These are phyloP conservation scores for Endothia cerciana DNA, from an alignment of 2,329 filamentous ascomycete genomes.

Conservation along the genomic window DNA sequence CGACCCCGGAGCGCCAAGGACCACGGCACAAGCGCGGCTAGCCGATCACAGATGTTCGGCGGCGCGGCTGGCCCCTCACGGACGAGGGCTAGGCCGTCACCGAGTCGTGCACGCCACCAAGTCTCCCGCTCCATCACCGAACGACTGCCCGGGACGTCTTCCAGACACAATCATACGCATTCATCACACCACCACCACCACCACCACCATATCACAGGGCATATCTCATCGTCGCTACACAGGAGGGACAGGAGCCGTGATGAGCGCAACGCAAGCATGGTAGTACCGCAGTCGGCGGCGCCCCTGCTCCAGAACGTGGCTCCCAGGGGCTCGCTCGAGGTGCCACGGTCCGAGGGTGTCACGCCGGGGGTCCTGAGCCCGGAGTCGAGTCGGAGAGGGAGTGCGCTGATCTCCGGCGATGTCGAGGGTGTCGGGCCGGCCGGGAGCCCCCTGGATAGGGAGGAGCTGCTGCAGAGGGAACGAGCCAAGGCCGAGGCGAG, in stretches of 20 bases:
- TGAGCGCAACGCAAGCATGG: constrained; percentile 39
- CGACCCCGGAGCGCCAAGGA: background rate
- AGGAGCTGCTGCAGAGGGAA: constrained; percentile 48
- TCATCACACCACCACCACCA: constrained; percentile 36
- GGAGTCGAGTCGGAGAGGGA: constrained; percentile 48
- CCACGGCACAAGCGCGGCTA: constrained; percentile 3
- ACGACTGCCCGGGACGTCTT: constrained; percentile 49
- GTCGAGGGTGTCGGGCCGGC: constrained; percentile 31
- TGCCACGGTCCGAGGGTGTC: constrained; percentile 48
- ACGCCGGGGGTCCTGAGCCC: constrained; percentile 48
- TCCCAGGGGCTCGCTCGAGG: constrained; percentile 47
- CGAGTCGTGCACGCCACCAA: constrained; percentile 51
- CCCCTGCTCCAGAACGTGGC: constrained; percentile 36
- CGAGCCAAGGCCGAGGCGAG: constrained; percentile 44
- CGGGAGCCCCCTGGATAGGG: constrained; percentile 37
- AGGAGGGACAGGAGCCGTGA: constrained; percentile 40
- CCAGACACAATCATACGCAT: constrained; percentile 39
- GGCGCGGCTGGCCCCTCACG: constrained; percentile 15
- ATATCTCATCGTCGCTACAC: constrained; percentile 40
- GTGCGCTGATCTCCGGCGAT: constrained; percentile 40
- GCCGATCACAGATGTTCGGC: constrained; percentile 23
- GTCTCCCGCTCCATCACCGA: constrained; percentile 61
- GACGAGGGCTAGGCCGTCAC: constrained; percentile 37
- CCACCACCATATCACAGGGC: constrained; percentile 27
- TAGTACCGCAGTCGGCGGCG: constrained; percentile 28